Conservation (phyloP, 73 alveolate genomes). For the Symbiodinium natans region DNA sequence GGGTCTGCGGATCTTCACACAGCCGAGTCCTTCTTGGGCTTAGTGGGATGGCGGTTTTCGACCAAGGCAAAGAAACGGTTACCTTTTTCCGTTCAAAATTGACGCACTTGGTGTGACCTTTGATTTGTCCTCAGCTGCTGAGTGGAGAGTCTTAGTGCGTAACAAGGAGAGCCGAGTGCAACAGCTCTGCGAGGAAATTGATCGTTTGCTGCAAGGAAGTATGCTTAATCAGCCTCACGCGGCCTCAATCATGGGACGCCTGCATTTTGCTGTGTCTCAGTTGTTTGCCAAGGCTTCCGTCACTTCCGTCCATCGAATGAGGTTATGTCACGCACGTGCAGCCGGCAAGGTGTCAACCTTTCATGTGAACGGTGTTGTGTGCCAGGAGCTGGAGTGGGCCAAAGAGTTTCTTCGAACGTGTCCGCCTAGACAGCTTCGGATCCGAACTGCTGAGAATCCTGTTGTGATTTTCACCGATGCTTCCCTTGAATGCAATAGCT, state of each 20-base stretch:
- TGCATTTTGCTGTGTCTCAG: neutral
- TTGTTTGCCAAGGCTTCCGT: neutral
- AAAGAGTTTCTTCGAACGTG: neutral
- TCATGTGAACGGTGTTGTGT: neutral
- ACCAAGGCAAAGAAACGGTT: neutral
- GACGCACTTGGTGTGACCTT: neutral
- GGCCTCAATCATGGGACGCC: neutral
- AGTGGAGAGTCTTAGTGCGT: neutral
- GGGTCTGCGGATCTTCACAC: neutral
- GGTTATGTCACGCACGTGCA: neutral
- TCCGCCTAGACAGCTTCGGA: neutral
- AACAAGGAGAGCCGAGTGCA: neutral
- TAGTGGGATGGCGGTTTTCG: slow-evolving; percentile 15
- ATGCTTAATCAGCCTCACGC: neutral
- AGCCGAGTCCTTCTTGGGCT: neutral
- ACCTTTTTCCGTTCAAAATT: neutral
- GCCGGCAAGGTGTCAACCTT: neutral
- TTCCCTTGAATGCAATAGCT: neutral
- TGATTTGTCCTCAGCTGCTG: neutral
- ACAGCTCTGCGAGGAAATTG: neutral
- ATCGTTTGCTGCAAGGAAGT: neutral
- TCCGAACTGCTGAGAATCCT: too few relatives aligned
- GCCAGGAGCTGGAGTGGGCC: neutral
- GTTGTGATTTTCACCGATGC: neutral
- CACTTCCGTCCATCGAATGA: neutral